Conservation (phyloP, 352 stramenopile genomes). For the Halophytophthora polymorphica region DNA sequence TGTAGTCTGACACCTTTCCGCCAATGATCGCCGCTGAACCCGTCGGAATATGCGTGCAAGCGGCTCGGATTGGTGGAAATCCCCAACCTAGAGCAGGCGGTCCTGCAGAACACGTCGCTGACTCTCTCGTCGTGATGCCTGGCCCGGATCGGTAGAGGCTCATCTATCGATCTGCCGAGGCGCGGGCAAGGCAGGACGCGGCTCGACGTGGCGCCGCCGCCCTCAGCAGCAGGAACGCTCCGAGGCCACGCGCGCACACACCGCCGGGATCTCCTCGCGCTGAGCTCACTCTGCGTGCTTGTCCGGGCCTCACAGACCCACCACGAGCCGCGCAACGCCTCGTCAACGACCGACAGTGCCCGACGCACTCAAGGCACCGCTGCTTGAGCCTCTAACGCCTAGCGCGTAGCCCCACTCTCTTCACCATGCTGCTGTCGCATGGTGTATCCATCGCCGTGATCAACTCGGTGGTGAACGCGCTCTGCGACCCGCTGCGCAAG, state of each 20-base stretch:
- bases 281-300: too few relatives aligned
- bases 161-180: too few relatives aligned
- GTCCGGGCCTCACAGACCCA: too few relatives aligned
- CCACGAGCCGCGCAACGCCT: too few relatives aligned
- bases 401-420: neutral
- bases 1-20: conserved; percentile 10
- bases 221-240: too few relatives aligned
- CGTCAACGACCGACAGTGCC: too few relatives aligned
- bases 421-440: conserved; percentile 55
- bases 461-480: conserved; percentile 77
- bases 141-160: conserved; percentile 11
- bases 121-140: conserved; percentile 17
- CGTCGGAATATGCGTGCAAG: too few relatives aligned
- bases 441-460: conserved; percentile 74
- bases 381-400: neutral
- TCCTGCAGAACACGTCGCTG: conserved; percentile 6
- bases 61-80: conserved; percentile 6
- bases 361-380: too few relatives aligned
- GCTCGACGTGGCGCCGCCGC: too few relatives aligned
- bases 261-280: too few relatives aligned
- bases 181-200: too few relatives aligned
- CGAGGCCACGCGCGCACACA: too few relatives aligned
- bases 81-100: neutral
- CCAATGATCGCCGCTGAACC: conserved; percentile 11
- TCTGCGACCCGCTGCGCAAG: conserved; percentile 82